Conservation (phyloP, 139 green algal genomes). For the Chlorella sp. region DNA sequence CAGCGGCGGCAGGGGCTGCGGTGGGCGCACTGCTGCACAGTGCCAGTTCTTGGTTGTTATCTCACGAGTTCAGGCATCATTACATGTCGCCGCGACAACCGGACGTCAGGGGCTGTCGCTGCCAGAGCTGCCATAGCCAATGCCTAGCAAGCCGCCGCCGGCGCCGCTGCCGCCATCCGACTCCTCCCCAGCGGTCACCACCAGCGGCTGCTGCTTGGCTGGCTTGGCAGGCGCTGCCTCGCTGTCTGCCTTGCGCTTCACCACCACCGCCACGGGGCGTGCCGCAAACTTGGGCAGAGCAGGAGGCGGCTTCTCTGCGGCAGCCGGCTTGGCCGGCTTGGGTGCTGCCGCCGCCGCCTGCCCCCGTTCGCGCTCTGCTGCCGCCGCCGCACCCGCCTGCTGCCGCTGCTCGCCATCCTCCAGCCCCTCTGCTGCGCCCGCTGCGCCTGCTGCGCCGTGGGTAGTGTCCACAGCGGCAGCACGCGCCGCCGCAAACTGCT, state of each 20-base stretch:
- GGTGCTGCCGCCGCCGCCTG: not conserved
- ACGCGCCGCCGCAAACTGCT: slow-evolving; percentile 22
- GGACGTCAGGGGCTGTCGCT: slow-evolving; percentile 8
- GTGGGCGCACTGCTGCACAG: no score
- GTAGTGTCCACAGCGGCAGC: not conserved
- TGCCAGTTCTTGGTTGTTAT: no score
- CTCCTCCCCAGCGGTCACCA: not conserved
- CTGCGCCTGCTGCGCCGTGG: not conserved
- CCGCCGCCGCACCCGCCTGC: not conserved
- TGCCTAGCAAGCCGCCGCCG: slow-evolving; percentile 24
- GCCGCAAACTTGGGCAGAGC: slow-evolving; percentile 31
- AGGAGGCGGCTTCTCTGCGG: not conserved
- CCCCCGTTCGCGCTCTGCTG: not conserved
- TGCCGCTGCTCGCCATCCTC: not conserved
- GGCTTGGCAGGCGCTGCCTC: slow-evolving; percentile 7
- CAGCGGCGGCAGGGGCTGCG: no score
- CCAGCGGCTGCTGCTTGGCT: slow-evolving; percentile 23
- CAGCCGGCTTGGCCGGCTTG: not conserved
- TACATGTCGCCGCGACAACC: no score
- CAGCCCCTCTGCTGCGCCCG: not conserved
- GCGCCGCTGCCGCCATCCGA: slow-evolving; percentile 1
- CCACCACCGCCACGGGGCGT: slow-evolving; percentile 34
- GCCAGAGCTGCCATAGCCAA: slow-evolving; percentile 32
- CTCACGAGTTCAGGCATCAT: no score
- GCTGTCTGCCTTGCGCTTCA: slow-evolving; percentile 31